Conservation (phyloP, 139 green algal species). For the Tetradesmus lagerheimii region DNA sequence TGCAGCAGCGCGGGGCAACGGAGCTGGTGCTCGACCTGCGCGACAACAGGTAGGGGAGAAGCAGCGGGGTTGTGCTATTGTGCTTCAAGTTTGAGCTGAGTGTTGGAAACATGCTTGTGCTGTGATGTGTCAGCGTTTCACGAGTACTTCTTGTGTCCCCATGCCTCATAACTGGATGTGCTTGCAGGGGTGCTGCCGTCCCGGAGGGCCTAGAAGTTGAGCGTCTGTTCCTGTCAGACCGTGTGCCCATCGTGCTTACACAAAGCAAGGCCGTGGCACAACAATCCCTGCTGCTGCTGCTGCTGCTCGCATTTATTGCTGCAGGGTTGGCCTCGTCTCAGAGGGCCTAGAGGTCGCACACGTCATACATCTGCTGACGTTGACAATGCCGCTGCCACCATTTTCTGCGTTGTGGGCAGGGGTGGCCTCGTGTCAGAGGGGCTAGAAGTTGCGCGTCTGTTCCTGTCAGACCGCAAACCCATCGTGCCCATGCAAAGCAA, state of each 20-base stretch:
- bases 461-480: constrained; percentile 39
- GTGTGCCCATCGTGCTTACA: background rate
- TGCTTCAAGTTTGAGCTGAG: too few species aligned
- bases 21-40: background rate
- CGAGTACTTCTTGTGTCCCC: too few species aligned
- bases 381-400: too few species aligned
- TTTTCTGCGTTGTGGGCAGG: too few species aligned
- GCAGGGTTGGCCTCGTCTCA: constrained; percentile 76
- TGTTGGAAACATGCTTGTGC: too few species aligned
- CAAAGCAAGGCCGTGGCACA: constrained; percentile 19
- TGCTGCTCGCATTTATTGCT: too few species aligned
- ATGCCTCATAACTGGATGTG: too few species aligned
- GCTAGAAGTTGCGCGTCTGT: constrained; percentile 90
- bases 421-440: constrained; percentile 86
- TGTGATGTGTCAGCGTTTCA: too few species aligned
- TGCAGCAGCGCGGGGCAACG: constrained; percentile 53
- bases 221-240: constrained; percentile 75
- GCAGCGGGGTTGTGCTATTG: too few species aligned
- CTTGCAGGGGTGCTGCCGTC: constrained; percentile 72
- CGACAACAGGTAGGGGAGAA: constrained; percentile 57
- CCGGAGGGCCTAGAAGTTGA: constrained; percentile 91
- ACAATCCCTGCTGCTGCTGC: constrained; percentile 67
- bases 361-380: constrained; percentile 12
- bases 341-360: constrained; percentile 78
- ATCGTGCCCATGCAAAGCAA: background rate